phyloP scores from a whole-genome alignment of 371 early-diverging fungal genomes.

The Mucor irregularis region DNA sequence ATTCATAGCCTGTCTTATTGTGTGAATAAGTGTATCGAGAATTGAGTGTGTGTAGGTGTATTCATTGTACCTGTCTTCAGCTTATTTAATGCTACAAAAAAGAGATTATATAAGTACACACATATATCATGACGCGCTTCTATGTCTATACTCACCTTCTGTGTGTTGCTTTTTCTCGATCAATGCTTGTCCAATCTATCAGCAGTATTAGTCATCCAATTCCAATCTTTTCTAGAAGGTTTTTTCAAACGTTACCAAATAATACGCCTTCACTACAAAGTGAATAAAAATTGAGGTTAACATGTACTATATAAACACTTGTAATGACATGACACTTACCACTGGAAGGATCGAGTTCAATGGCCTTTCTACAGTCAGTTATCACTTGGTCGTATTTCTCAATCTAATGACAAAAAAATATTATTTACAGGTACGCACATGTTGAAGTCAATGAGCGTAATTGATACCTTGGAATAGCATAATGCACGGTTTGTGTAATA shows the following conservation, averaged over 20 bases:
- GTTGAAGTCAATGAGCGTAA: not conserved
- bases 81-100: slow-evolving; percentile 45
- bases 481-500: slow-evolving; percentile 84
- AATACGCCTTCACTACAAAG: slow-evolving; percentile 67
- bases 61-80: slow-evolving; percentile 51
- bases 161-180: slow-evolving; percentile 49
- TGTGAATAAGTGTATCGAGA: too few relatives aligned
- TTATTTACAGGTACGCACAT: not conserved
- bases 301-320: not conserved
- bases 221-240: too few relatives aligned
- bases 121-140: not conserved
- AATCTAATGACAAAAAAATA: slow-evolving; percentile 35
- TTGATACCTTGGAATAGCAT: slow-evolving; percentile 64
- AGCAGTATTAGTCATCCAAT: too few relatives aligned
- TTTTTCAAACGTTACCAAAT: slow-evolving; percentile 58
- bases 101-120: not conserved
- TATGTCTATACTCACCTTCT: slow-evolving; percentile 31
- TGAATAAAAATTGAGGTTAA: not conserved
- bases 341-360: slow-evolving; percentile 67
- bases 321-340: slow-evolving; percentile 32
- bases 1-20: slow-evolving; percentile 41
- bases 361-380: slow-evolving; percentile 67
- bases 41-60: not conserved
- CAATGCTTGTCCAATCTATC: slow-evolving; percentile 61
- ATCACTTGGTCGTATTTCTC: slow-evolving; percentile 60